phyloP scores from a whole-genome alignment of 1,284 basidiomycete genomes.

The Meripilus lineatus region DNA sequence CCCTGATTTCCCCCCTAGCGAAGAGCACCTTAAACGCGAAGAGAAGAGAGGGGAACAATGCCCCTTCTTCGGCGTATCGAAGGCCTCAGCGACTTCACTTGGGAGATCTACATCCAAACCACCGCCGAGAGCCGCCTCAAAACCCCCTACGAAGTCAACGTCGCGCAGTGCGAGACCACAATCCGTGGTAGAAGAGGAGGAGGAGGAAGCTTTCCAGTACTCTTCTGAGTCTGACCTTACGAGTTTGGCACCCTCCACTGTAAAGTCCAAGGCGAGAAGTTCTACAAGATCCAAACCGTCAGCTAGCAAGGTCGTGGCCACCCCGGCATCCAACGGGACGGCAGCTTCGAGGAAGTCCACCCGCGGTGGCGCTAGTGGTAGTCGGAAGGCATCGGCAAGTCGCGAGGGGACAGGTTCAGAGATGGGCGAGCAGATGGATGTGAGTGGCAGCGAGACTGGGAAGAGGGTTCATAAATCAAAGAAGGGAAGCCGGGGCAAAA shows the following conservation, averaged over 20 bases:
- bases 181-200: too few species aligned
- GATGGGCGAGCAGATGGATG: conserved; percentile 21
- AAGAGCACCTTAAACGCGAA: conserved; percentile 61
- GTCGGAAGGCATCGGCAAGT: conserved; percentile 14
- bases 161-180: too few species aligned
- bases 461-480: conserved; percentile 23
- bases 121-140: too few species aligned
- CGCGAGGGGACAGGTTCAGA: conserved; percentile 19
- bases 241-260: too few species aligned
- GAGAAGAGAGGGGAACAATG: conserved; percentile 41
- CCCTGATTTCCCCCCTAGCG: conserved; percentile 30
- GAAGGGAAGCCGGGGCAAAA: conserved; percentile 28
- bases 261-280: too few species aligned
- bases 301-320: conserved; percentile 18
- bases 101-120: conserved; percentile 11
- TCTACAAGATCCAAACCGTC: conserved; percentile 11
- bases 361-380: conserved; percentile 14
- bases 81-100: conserved; percentile 17
- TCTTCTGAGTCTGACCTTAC: too few species aligned
- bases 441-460: conserved; percentile 21
- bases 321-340: conserved; percentile 19
- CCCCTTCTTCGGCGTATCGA: conserved; percentile 41
- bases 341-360: conserved; percentile 30
- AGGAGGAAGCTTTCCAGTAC: too few species aligned
- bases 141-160: conserved; percentile 5